A percentile compares a stretch with the other conserved stretches of the same genome.
phyloP scores from a whole-genome alignment of 441 rosid genomes.

The Populus hybrid region DNA sequence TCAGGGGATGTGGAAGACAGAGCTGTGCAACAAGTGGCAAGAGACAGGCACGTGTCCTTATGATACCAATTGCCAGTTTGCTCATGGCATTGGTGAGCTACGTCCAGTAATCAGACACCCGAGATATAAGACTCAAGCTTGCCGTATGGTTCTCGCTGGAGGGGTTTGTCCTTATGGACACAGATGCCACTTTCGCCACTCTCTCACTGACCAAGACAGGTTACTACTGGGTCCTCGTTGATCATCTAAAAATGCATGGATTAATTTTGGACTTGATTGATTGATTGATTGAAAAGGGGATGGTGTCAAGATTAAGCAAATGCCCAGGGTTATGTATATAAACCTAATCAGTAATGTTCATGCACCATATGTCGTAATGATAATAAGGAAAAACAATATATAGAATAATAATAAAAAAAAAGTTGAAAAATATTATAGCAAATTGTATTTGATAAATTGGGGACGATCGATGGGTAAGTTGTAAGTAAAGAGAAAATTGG shows the following conservation, averaged over 20 bases:
- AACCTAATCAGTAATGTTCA: neutral
- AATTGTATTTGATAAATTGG: neutral
- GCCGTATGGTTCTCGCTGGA: conserved; percentile 70
- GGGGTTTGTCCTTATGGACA: conserved; percentile 70
- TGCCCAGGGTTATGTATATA: neutral
- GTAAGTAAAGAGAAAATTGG: neutral
- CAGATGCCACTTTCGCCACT: conserved; percentile 82
- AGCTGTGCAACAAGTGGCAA: conserved; percentile 91
- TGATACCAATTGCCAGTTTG: conserved; percentile 67
- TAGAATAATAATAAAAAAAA: too few relatives aligned
- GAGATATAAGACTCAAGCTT: conserved; percentile 66
- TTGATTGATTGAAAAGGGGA: neutral
- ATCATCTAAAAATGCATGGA: conserved; percentile 1
- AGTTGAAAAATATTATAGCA: neutral
- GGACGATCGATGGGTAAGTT: neutral
- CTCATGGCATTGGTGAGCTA: conserved; percentile 72
- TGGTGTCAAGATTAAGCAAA: conserved; percentile 11
- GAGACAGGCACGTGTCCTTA: conserved; percentile 74
- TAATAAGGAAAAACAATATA: neutral
- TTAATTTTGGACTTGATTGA: too few relatives aligned
- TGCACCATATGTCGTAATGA: neutral
- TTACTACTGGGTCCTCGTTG: conserved; percentile 37
- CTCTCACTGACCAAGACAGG: conserved; percentile 60
- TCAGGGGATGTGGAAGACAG: conserved; percentile 78
- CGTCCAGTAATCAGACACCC: conserved; percentile 79